Conservation (phyloP, 1,284 basidiomycete genomes). For the Prillingera fragicola region DNA sequence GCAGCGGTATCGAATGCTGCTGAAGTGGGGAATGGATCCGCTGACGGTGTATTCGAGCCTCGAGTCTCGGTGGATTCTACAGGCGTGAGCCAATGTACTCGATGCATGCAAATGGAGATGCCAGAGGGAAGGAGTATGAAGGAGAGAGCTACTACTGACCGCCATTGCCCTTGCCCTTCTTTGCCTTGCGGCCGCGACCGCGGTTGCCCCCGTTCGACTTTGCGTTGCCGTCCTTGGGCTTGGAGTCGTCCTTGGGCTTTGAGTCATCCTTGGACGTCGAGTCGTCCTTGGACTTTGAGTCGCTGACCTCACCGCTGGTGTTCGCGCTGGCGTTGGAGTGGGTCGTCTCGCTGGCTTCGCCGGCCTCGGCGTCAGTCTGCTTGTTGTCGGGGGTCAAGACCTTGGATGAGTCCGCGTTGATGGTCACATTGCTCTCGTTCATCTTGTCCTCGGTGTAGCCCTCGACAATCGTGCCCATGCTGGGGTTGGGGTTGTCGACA, state of each 20-base stretch:
- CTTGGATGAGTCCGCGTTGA: no score
- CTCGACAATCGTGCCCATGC: conserved; percentile 6
- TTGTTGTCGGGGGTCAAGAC: no score
- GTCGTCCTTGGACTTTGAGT: no score
- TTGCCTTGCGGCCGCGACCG: conserved; percentile 7
- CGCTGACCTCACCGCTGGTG: no score
- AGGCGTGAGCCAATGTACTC: background rate
- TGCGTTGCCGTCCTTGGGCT: background rate
- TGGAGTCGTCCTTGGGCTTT: background rate
- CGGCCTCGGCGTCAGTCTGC: no score
- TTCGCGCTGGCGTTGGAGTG: no score
- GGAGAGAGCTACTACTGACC: conserved; percentile 3
- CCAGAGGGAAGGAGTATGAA: background rate
- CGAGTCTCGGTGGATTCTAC: background rate
- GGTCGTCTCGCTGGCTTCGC: no score
- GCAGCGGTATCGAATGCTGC: conserved; percentile 5
- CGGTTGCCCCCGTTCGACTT: conserved; percentile 5
- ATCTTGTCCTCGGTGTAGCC: background rate
- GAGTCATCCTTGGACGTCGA: background rate
- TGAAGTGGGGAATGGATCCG: conserved; percentile 9
- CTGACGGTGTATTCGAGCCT: background rate
- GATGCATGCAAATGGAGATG: conserved; percentile 5
- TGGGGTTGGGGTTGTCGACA: no score
- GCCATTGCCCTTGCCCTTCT: conserved; percentile 12
- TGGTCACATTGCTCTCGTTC: no score